Evolutionary conservation across 495 filamentous ascomycete genomes (phyloP).

Genomic region (Annulohypoxylon nitens): DNA sequence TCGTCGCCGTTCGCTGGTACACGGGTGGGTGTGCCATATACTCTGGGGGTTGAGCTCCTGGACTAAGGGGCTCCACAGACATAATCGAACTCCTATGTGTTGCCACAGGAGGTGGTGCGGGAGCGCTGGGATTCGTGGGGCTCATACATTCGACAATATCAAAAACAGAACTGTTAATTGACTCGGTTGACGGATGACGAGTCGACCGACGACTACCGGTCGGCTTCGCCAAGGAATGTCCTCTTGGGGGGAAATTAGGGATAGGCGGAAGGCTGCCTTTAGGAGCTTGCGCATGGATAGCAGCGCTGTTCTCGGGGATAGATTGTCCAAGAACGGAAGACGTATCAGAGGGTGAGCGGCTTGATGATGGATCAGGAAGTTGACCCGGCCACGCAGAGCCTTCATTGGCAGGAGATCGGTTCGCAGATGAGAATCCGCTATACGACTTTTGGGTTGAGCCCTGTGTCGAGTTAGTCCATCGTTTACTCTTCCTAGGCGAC

Average conservation of each 20-base stretch:
- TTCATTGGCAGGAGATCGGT: conserved; percentile 37
- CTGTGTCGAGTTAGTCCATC: conserved; percentile 53
- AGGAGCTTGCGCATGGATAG: conserved; percentile 32
- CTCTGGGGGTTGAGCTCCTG: conserved; percentile 34
- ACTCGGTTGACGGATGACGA: conserved; percentile 49
- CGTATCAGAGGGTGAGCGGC: conserved; percentile 38
- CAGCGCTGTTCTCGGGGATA: conserved; percentile 42
- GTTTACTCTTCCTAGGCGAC: conserved; percentile 48
- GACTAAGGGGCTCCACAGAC: conserved; percentile 34
- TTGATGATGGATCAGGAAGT: conserved; percentile 31
- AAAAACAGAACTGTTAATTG: conserved; percentile 53
- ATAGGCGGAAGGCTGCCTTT: conserved; percentile 29
- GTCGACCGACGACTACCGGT: conserved; percentile 36
- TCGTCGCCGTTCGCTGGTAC: conserved; percentile 36
- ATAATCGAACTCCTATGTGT: conserved; percentile 26
- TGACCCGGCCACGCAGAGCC: conserved; percentile 35
- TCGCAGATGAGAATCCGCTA: conserved; percentile 41
- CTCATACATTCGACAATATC: conserved; percentile 49
- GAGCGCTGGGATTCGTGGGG: conserved; percentile 19
- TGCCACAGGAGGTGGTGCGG: background rate
- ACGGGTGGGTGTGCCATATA: conserved; percentile 47
- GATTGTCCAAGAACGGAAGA: conserved; percentile 37
- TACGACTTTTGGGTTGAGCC: conserved; percentile 43
- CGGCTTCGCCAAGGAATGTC: conserved; percentile 45
- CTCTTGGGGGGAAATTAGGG: conserved; percentile 42